These are phyloP conservation scores for Lentinula detonsa DNA, from an alignment of 768 basidiomycete genomes.

Conservation along the genomic window DNA sequence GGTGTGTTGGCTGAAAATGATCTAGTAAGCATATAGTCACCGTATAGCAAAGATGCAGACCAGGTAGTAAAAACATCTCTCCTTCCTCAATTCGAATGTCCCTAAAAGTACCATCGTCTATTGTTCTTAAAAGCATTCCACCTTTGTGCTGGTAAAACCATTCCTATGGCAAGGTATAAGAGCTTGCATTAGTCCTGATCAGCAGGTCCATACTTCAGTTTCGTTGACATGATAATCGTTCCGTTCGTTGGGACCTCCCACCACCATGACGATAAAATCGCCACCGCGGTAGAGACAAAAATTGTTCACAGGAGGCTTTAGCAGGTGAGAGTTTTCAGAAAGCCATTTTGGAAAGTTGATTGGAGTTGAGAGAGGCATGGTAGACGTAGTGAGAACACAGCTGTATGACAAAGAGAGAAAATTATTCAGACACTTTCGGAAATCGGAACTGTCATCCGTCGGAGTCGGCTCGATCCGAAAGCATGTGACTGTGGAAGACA, in stretches of 20 bases:
- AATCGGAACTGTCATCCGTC: not conserved
- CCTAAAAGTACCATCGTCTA: slow-evolving; percentile 72
- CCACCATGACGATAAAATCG: slow-evolving; percentile 93
- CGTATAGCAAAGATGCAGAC: slow-evolving; percentile 31
- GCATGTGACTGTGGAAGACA: not conserved
- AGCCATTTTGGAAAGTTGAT: slow-evolving; percentile 93
- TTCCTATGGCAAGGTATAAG: slow-evolving; percentile 43
- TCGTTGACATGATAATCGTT: slow-evolving; percentile 95
- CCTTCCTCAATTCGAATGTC: slow-evolving; percentile 92
- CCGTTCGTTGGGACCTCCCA: slow-evolving; percentile 93
- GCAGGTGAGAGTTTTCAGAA: slow-evolving; percentile 65
- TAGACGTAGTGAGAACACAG: not conserved
- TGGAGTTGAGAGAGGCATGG: slow-evolving; percentile 73
- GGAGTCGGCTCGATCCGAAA: not conserved
- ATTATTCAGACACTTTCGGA: too few species aligned
- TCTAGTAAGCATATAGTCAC: not conserved
- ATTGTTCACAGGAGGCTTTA: slow-evolving; percentile 92
- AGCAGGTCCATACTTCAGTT: slow-evolving; percentile 57
- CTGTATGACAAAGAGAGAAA: too few species aligned
- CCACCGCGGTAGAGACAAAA: slow-evolving; percentile 76
- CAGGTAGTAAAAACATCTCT: slow-evolving; percentile 94
- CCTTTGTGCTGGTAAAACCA: slow-evolving; percentile 99
- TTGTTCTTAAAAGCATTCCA: slow-evolving; percentile 81
- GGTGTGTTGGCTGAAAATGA: slow-evolving; percentile 78
- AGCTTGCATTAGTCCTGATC: too few species aligned